A percentile compares a stretch with the other conserved stretches of the same genome.
Conservation (phyloP, 2,329 filamentous ascomycete species). For the Sporothrix dimorphospora region DNA sequence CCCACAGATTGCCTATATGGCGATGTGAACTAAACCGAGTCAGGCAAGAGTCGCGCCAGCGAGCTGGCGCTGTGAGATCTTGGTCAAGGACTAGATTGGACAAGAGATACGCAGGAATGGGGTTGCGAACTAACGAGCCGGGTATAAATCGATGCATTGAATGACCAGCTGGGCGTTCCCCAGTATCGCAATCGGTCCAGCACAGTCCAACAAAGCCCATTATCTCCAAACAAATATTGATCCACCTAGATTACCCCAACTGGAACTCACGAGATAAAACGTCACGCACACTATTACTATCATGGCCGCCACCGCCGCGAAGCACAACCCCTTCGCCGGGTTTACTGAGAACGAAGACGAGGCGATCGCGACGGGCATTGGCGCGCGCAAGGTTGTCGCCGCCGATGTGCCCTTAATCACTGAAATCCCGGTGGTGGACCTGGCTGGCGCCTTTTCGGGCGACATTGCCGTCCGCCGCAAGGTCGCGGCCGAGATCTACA, state of each 20-base stretch:
- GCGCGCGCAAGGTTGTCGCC: not conserved
- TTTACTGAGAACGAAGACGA: constrained; percentile 9
- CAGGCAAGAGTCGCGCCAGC: not conserved
- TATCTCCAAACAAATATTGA: not conserved
- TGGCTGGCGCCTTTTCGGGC: not conserved
- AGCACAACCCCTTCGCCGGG: not conserved
- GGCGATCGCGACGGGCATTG: not conserved
- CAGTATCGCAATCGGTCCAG: not conserved
- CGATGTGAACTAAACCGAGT: not conserved
- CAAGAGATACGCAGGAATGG: not conserved
- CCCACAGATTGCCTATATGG: not conserved
- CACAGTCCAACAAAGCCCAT: too few species aligned
- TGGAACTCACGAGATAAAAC: not conserved
- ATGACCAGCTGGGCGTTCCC: not conserved
- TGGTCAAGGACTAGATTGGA: not conserved
- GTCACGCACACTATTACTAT: not conserved
- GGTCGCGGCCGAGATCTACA: constrained; percentile 3
- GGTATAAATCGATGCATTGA: constrained; percentile 5
- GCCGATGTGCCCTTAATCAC: not conserved
- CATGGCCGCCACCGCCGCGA: not conserved
- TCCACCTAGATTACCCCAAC: not conserved
- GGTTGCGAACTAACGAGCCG: not conserved
- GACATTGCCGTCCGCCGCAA: not conserved
- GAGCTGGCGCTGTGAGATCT: not conserved
- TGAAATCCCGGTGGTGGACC: not conserved